Conservation (phyloP, 1,284 basidiomycete species). For the Ceratobasidium sp. region DNA sequence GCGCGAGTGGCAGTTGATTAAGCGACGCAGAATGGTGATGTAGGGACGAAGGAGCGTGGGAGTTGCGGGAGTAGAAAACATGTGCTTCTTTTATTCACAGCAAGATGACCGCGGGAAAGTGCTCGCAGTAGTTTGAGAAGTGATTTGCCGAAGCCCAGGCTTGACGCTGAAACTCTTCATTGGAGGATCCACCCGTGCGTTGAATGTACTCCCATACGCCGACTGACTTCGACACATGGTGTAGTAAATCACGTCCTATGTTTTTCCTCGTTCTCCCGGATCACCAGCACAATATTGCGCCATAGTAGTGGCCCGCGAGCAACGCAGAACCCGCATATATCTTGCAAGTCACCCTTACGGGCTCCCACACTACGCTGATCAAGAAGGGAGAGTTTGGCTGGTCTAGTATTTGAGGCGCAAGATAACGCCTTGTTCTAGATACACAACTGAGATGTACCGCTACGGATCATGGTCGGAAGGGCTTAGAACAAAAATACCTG, state of each 20-base stretch:
- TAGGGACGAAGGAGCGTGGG: constrained; percentile 22
- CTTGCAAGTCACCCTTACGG: background rate
- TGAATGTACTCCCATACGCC: background rate
- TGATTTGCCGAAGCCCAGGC: background rate
- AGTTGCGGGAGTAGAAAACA: background rate
- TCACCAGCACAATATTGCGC: background rate
- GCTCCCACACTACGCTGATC: constrained; percentile 12
- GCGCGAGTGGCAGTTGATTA: constrained; percentile 16
- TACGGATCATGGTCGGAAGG: constrained; percentile 28
- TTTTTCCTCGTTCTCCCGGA: background rate
- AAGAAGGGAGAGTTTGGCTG: background rate
- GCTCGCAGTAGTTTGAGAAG: background rate
- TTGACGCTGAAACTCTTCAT: background rate
- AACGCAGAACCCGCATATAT: constrained; percentile 3
- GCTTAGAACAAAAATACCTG: constrained; percentile 75
- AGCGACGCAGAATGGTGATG: constrained; percentile 9
- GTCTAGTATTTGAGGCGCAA: background rate
- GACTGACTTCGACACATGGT: constrained; percentile 17
- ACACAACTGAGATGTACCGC: constrained; percentile 34
- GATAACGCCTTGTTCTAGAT: constrained; percentile 39
- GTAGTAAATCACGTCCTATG: background rate
- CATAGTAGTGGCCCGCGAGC: background rate
- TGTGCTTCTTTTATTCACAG: constrained; percentile 28
- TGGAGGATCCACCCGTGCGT: background rate
- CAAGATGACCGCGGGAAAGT: constrained; percentile 3